phyloP scores from a whole-genome alignment of 768 basidiomycete genomes.

The Leccinum subtestaceum region DNA sequence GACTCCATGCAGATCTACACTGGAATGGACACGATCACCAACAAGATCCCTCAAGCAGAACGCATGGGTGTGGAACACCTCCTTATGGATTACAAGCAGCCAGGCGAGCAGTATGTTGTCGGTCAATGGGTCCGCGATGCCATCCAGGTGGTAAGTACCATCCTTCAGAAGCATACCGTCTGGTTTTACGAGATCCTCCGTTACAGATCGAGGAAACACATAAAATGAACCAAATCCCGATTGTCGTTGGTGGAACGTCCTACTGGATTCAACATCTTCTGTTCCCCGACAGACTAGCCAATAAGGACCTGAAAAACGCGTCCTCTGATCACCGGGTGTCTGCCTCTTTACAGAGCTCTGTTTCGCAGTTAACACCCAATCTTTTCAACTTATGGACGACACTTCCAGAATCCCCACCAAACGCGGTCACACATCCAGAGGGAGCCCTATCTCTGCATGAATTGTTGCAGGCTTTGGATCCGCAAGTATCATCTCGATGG shows the following conservation, averaged over 20 bases:
- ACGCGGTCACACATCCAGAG: slow-evolving; percentile 52
- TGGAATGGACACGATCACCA: slow-evolving; percentile 91
- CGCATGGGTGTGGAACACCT: slow-evolving; percentile 81
- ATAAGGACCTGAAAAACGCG: slow-evolving; percentile 18
- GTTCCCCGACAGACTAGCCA: slow-evolving; percentile 72
- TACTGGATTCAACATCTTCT: slow-evolving; percentile 98
- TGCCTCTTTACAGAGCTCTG: slow-evolving; percentile 37
- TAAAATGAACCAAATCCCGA: slow-evolving; percentile 61
- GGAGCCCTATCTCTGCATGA: slow-evolving; percentile 61
- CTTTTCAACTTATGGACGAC: slow-evolving; percentile 49
- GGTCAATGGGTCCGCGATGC: slow-evolving; percentile 89
- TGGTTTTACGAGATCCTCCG: neutral
- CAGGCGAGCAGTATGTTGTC: slow-evolving; percentile 84
- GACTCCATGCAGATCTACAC: slow-evolving; percentile 97
- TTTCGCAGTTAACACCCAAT: slow-evolving; percentile 46
- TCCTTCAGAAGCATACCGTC: neutral
- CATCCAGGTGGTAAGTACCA: slow-evolving; percentile 58
- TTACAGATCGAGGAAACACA: slow-evolving; percentile 75
- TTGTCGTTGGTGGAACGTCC: slow-evolving; percentile 92
- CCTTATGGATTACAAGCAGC: slow-evolving; percentile 83
- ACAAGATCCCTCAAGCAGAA: slow-evolving; percentile 81
- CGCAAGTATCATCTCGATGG: slow-evolving; percentile 75
- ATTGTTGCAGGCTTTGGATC: slow-evolving; percentile 70
- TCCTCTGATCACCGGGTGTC: slow-evolving; percentile 25
- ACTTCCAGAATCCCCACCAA: slow-evolving; percentile 60